Conservation (phyloP, 1,284 basidiomycete species). For the Tilletia horrida region DNA sequence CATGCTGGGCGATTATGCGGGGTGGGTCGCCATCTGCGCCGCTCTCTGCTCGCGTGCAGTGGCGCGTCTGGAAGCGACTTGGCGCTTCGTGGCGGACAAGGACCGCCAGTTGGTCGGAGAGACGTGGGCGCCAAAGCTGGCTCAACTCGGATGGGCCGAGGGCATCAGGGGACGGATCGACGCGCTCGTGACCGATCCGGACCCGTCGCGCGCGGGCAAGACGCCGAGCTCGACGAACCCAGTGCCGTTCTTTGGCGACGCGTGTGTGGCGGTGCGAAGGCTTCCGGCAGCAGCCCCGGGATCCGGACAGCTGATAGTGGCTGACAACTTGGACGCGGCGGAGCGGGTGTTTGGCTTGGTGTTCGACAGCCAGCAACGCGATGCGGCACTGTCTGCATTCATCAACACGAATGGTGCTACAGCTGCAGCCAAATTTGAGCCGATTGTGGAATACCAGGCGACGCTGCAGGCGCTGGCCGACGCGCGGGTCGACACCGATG, state of each 20-base stretch:
- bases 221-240: neutral
- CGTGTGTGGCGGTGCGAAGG: conserved; percentile 8
- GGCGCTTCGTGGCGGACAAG: conserved; percentile 44
- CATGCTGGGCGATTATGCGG: conserved; percentile 38
- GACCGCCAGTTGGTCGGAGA: conserved; percentile 38
- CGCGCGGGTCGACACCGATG: conserved; percentile 13
- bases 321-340: conserved; percentile 14
- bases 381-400: conserved; percentile 6
- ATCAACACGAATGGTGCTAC: neutral
- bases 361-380: conserved; percentile 9
- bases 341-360: conserved; percentile 8
- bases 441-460: conserved; percentile 36
- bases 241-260: conserved; percentile 22
- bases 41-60: conserved; percentile 52
- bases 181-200: neutral
- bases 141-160: conserved; percentile 48
- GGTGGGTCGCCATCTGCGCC: conserved; percentile 47
- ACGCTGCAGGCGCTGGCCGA: conserved; percentile 26
- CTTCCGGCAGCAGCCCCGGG: conserved; percentile 4
- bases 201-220: neutral
- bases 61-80: conserved; percentile 42
- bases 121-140: conserved; percentile 43
- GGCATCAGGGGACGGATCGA: conserved; percentile 19
- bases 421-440: conserved; percentile 15
- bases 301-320: conserved; percentile 10